Conservation (phyloP, 805 yeast species). For the Cyberlindnera meyerae region DNA sequence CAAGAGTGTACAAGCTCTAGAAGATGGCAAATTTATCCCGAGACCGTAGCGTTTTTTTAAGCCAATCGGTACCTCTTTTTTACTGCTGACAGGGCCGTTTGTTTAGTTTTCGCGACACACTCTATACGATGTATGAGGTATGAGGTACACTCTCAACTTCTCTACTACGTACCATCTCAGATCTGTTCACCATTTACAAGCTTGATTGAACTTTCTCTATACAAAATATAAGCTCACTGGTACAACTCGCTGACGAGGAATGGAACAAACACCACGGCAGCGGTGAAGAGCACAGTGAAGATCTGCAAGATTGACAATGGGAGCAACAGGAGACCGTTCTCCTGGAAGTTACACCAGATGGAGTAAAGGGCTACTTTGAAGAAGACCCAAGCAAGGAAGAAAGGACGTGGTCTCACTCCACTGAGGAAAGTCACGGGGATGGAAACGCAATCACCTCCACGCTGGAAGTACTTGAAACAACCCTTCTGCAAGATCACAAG, state of each 20-base stretch:
- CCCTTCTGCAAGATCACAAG: slow-evolving; percentile 75
- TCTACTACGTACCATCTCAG: too few relatives aligned
- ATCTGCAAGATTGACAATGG: slow-evolving; percentile 71
- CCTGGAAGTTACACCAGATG: slow-evolving; percentile 60
- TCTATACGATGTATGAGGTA: background rate
- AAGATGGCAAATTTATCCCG: background rate
- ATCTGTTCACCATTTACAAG: too few relatives aligned
- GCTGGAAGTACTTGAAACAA: slow-evolving; percentile 78
- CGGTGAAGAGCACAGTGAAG: slow-evolving; percentile 63
- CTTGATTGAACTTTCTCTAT: background rate
- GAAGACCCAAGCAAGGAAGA: slow-evolving; percentile 75
- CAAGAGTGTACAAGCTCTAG: background rate
- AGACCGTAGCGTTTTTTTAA: background rate
- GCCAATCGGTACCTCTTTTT: slow-evolving; percentile 12
- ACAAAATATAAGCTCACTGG: slow-evolving; percentile 6
- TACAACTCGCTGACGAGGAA: slow-evolving; percentile 39
- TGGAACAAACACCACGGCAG: slow-evolving; percentile 76
- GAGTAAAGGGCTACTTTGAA: slow-evolving; percentile 87
- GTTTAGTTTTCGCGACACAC: slow-evolving; percentile 2
- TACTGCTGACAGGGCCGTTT: slow-evolving; percentile 10
- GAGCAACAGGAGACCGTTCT: slow-evolving; percentile 59
- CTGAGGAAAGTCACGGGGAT: slow-evolving; percentile 82
- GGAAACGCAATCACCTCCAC: slow-evolving; percentile 74
- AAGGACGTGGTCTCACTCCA: slow-evolving; percentile 76
- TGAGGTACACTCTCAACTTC: too few relatives aligned